These are phyloP conservation scores for Xylariomycetidae sp. DNA, from an alignment of 2,329 filamentous ascomycete genomes.

Conservation along the genomic window DNA sequence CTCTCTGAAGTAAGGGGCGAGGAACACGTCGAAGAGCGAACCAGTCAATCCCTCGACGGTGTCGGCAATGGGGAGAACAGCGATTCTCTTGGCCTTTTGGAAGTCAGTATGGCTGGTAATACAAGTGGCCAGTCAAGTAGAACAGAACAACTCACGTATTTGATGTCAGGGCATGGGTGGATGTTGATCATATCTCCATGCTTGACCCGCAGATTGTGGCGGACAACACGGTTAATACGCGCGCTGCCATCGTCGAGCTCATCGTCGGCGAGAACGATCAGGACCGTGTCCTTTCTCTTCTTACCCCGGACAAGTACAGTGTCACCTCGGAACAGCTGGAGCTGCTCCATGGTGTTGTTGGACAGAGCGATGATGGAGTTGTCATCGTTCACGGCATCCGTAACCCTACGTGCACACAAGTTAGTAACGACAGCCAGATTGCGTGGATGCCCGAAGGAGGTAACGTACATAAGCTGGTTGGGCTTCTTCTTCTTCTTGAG, in stretches of 20 bases:
- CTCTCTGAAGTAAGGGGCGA: conserved; percentile 98
- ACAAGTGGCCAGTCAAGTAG: too few species aligned
- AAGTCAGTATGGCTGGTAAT: not conserved
- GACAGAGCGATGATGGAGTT: conserved; percentile 98
- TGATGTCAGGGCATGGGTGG: conserved; percentile 97
- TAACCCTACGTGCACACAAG: conserved; percentile 62
- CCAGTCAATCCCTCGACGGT: conserved; percentile 97
- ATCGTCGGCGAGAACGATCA: conserved; percentile 96
- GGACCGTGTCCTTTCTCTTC: conserved; percentile 98
- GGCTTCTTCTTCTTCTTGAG: conserved; percentile 99
- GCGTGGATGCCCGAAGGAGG: too few species aligned
- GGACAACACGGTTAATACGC: conserved; percentile 96
- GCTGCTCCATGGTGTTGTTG: conserved; percentile 97
- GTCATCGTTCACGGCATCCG: conserved; percentile 97
- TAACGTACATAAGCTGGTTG: conserved; percentile 87
- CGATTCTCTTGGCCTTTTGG: conserved; percentile 88
- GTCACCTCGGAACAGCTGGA: conserved; percentile 97
- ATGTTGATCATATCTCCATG: conserved; percentile 97
- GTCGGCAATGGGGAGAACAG: conserved; percentile 95
- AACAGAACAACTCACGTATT: conserved; percentile 72
- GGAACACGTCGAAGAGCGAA: conserved; percentile 97
- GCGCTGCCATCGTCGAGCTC: conserved; percentile 96
- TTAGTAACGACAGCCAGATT: conserved; percentile 5
- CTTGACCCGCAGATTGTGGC: conserved; percentile 97
- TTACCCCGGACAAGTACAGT: conserved; percentile 98